Evolutionary conservation across 495 filamentous ascomycete genomes (phyloP), one percentile per base, ranked within the genome.

Genomic region (Aspergillus sclerotioniger): DNA sequence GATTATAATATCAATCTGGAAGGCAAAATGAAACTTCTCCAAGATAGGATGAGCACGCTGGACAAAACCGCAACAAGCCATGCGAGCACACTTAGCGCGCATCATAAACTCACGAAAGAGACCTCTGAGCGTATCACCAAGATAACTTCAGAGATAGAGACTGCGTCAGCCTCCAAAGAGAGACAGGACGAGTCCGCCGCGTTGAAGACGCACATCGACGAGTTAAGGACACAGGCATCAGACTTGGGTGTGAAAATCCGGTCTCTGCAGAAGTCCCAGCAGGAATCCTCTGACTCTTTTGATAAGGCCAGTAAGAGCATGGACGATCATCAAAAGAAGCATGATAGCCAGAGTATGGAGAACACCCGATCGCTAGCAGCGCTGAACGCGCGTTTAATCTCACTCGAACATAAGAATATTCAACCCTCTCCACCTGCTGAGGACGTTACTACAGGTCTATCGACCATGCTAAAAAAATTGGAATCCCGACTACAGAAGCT

Each of bases 211-310:
- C 16, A 51, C 19, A 12, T 44, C 0, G 28, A 51, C 13, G 43
- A 52, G 10, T 21, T 60, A 21, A 48, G 33, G 8, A 9, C 52
- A 21, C 35, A 52, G 29, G 32, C 9, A 4, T 35, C 37, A 7
- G 43, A 6, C 7, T 52, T 52, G 44, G 46, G 17, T 3, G 10
- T 49, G 12, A 57, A 57, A 20, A 21, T 60, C 16, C 28, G 48
- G 3, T 35, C 20, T n/a, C 20, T 63, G 10, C 57, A 45, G 15
- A 55, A 51, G 9, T 47, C 44, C 12, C 53, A 61, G 17, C 21
- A 59, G 32, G 9, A 29, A 13, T 44, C 20, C n/a, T 53, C 32
- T 25, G 28, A n/a, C 5, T 13, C 43, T 17, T 37, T 54, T 43
- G 28, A 41, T 28, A 41, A 55, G 17, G n/a, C 45, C 13, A 17